These are phyloP conservation scores for Orbilia quercus DNA, from an alignment of 2,329 filamentous ascomycete species.

Conservation along the genomic window DNA sequence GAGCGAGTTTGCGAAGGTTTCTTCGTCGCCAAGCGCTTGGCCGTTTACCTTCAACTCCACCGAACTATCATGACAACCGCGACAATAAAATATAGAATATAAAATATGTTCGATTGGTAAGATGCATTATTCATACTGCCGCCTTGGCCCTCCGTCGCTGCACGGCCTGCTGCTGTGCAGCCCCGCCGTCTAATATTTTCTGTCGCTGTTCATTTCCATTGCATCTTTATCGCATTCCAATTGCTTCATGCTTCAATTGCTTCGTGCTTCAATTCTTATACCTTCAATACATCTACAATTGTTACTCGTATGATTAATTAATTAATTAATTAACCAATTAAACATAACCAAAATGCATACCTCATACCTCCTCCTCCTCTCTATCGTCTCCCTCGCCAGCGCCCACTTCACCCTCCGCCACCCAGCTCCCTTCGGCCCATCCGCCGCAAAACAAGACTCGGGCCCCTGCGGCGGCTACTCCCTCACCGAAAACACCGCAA, in stretches of 20 bases:
- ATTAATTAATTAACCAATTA: too few species aligned
- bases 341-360: conserved; percentile 28
- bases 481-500: conserved; percentile 64
- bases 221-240: too few species aligned
- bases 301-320: background rate
- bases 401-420: conserved; percentile 70
- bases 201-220: too few species aligned
- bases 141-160: background rate
- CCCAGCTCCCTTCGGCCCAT: conserved; percentile 67
- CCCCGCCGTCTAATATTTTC: too few species aligned
- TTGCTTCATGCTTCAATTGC: too few species aligned
- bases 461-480: conserved; percentile 70
- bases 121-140: background rate
- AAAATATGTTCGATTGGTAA: too few species aligned
- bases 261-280: background rate
- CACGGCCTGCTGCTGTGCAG: background rate
- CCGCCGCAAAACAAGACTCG: conserved; percentile 65
- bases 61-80: too few species aligned
- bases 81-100: too few species aligned
- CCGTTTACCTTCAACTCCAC: conserved; percentile 15
- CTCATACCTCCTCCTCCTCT: conserved; percentile 28
- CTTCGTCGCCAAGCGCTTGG: conserved; percentile 22
- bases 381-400: conserved; percentile 55
- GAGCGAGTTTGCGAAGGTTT: conserved; percentile 48
- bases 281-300: background rate